Conservation (phyloP, 768 basidiomycete species). For the Daedalea quercina region DNA sequence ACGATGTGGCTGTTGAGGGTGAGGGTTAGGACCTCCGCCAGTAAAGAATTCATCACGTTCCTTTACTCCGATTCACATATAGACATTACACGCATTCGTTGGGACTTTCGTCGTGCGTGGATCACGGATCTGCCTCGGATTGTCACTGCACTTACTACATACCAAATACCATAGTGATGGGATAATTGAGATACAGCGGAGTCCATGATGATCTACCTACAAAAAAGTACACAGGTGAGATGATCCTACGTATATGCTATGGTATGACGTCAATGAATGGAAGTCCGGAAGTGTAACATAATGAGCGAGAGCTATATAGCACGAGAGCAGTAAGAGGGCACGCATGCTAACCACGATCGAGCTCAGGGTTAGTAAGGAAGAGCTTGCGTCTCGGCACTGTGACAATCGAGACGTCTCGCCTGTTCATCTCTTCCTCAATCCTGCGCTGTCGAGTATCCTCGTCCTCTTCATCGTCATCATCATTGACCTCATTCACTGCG, state of each 20-base stretch:
- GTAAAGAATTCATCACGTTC: background rate
- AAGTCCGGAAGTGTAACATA: background rate
- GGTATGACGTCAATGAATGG: conserved; percentile 1
- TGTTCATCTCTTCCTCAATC: conserved; percentile 77
- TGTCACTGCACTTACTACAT: conserved; percentile 3
- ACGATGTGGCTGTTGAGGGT: conserved; percentile 71
- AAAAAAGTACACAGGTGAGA: conserved; percentile 5
- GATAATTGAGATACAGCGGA: conserved; percentile 15
- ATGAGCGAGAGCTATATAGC: conserved; percentile 10
- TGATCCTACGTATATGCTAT: conserved; percentile 7
- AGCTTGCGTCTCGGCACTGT: conserved; percentile 66
- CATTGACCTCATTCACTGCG: conserved; percentile 45
- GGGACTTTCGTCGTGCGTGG: background rate
- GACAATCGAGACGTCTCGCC: conserved; percentile 80
- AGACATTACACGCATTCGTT: background rate
- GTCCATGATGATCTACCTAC: conserved; percentile 4
- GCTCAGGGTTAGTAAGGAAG: conserved; percentile 61
- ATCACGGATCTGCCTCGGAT: background rate
- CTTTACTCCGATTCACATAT: background rate
- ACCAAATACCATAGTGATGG: conserved; percentile 5
- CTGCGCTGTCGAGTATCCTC: conserved; percentile 66
- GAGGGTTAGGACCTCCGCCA: conserved; percentile 23
- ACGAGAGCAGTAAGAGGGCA: conserved; percentile 3
- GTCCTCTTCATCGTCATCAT: conserved; percentile 69
- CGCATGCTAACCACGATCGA: conserved; percentile 4